Evolutionary conservation across 2,329 filamentous ascomycete genomes (phyloP).

Genomic region (Nothophoma quercina): DNA sequence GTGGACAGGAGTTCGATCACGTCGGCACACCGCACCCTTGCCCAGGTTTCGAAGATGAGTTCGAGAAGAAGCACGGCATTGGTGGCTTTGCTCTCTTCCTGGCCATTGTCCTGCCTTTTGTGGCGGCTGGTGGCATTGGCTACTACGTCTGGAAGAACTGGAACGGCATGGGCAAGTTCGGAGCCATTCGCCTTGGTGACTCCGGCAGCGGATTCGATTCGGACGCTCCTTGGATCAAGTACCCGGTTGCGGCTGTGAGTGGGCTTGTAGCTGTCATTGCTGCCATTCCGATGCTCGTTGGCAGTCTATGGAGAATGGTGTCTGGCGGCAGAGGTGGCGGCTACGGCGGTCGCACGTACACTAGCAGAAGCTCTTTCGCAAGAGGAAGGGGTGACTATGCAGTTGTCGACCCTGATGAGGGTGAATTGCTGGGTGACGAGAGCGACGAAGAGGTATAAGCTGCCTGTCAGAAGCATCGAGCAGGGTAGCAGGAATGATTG

Average conservation of each 20-base stretch:
- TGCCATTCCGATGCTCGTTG: slow-evolving; percentile 71
- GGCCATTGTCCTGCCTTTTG: slow-evolving; percentile 78
- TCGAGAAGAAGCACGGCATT: slow-evolving; percentile 72
- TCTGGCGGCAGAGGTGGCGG: slow-evolving; percentile 55
- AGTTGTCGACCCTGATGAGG: slow-evolving; percentile 90
- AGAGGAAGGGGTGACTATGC: slow-evolving; percentile 87
- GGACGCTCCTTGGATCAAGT: slow-evolving; percentile 79
- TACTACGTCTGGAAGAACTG: slow-evolving; percentile 88
- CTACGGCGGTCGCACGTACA: slow-evolving; percentile 73
- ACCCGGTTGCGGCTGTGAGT: slow-evolving; percentile 65
- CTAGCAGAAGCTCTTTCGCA: slow-evolving; percentile 87
- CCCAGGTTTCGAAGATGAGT: slow-evolving; percentile 82
- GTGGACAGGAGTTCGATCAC: slow-evolving; percentile 78
- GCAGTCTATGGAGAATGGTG: slow-evolving; percentile 75
- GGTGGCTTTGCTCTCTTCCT: slow-evolving; percentile 83
- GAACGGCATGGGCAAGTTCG: slow-evolving; percentile 88
- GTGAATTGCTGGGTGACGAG: slow-evolving; percentile 90
- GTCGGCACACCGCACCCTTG: slow-evolving; percentile 69
- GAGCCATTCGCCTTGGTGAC: slow-evolving; percentile 87
- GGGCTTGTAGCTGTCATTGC: slow-evolving; percentile 63
- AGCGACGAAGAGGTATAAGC: slow-evolving; percentile 82
- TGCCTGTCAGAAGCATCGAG: not conserved
- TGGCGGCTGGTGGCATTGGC: slow-evolving; percentile 73
- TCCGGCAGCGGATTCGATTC: slow-evolving; percentile 57
- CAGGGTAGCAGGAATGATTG: not conserved